Evolutionary conservation across 1,139 yeast genomes (phyloP), one percentile per base, ranked within the genome.

Genomic region (Yamadazyma triangularis): DNA sequence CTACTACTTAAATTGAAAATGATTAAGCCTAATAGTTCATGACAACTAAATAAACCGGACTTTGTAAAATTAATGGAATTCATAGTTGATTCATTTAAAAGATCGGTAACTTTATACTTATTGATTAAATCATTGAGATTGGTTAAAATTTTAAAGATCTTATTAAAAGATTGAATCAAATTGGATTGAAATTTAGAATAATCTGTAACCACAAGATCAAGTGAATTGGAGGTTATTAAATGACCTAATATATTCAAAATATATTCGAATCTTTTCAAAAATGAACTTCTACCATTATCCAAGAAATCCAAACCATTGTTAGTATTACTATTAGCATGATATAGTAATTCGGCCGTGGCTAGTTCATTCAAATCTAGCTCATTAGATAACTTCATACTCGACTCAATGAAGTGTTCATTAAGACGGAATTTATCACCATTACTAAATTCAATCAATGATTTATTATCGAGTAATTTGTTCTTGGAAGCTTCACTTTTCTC

Each of bases 221-320:
- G 51, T 37, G 51, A 67, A 48, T 48, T 41, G n/a, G 48, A 42
- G 2, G 60, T 38, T 16, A 78, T 54, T 24, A 79, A 57, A 48
- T 70, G 84, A 6, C 85, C 77, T 15, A 80, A 65, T 23, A 86
- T 76, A 44, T 83, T 85, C 29, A 89, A 56, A 13, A 88, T 77
- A 44, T 76, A 82, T 47, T 78, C 82, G 31, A 79, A 70, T 44
- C 96, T 70, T 33, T 76, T 58, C 49, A 78, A 85, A 50, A 73
- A 87, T 5, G 77, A 67, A n/a, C 83, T 73, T 41, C 79, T 70
- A 1, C 91, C 95, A 20, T 79, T 70, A 44, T 86, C 94, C 4
- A 71, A 48, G 15, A 79, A 63, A 2, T 71, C 60, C 5, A 78
- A 60, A 4, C 85, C 88, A 19, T 73, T 64, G 25, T 70, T 49